Percentiles rank a stretch among this genome's conserved stretches.
Evolutionary conservation across 2,329 filamentous ascomycete genomes (phyloP).

Genomic region (Cadophora gregata): DNA sequence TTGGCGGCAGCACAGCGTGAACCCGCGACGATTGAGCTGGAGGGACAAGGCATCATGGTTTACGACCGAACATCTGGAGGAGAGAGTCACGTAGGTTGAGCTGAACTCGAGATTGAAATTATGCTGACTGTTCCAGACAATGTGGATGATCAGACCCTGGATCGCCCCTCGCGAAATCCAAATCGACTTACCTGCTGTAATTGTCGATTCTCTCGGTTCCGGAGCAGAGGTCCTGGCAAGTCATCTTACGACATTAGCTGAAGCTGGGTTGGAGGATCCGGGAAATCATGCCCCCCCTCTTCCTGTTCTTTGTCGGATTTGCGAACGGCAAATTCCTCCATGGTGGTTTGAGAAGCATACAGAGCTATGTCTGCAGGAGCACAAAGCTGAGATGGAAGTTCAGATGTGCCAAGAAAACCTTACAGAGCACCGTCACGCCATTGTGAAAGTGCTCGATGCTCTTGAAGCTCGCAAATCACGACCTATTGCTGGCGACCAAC

Average conservation of each 20-base stretch:
- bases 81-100: slow-evolving; percentile 81
- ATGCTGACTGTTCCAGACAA: slow-evolving; percentile 67
- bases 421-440: slow-evolving; percentile 89
- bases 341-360: slow-evolving; percentile 99
- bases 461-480: slow-evolving; percentile 80
- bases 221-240: slow-evolving; percentile 94
- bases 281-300: slow-evolving; percentile 79
- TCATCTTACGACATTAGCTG: slow-evolving; percentile 88
- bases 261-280: slow-evolving; percentile 78
- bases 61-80: slow-evolving; percentile 87
- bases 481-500: slow-evolving; percentile 60
- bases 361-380: slow-evolving; percentile 93
- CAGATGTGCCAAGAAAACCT: slow-evolving; percentile 93
- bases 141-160: slow-evolving; percentile 99
- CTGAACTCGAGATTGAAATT: slow-evolving; percentile 7
- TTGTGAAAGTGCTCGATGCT: slow-evolving; percentile 93
- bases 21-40: slow-evolving; percentile 73
- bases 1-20: slow-evolving; percentile 46
- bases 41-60: slow-evolving; percentile 98
- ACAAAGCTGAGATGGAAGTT: slow-evolving; percentile 96
- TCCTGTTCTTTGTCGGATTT: slow-evolving; percentile 93
- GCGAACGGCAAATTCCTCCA: slow-evolving; percentile 93
- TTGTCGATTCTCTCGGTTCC: slow-evolving; percentile 92
- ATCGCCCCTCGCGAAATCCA: slow-evolving; percentile 89
- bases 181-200: slow-evolving; percentile 86